Conservation (phyloP, 2,329 filamentous ascomycete genomes). For the Sarocladium strictum region DNA sequence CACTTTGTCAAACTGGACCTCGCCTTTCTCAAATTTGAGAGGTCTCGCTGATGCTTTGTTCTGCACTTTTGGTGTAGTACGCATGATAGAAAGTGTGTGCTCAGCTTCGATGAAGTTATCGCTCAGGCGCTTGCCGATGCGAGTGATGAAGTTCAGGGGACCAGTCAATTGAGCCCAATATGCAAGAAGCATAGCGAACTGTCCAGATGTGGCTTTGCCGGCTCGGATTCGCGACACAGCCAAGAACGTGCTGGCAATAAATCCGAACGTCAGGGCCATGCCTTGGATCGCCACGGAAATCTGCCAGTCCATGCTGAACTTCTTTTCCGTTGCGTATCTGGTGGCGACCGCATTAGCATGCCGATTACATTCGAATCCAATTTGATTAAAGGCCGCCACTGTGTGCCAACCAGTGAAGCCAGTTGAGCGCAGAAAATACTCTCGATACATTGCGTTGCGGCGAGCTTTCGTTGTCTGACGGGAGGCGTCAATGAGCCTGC, state of each 20-base stretch:
- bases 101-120: conserved; percentile 53
- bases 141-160: conserved; percentile 64
- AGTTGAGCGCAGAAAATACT: conserved; percentile 48
- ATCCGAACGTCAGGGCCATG: conserved; percentile 61
- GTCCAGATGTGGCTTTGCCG: conserved; percentile 54
- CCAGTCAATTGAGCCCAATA: conserved; percentile 70
- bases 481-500: conserved; percentile 43
- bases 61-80: conserved; percentile 47
- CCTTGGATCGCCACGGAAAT: conserved; percentile 51
- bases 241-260: conserved; percentile 57
- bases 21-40: conserved; percentile 44
- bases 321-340: conserved; percentile 31
- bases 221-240: conserved; percentile 61
- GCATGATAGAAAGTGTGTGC: conserved; percentile 52
- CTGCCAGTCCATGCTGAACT: conserved; percentile 37
- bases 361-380: conserved; percentile 48
- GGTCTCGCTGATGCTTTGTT: conserved; percentile 45
- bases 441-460: conserved; percentile 46
- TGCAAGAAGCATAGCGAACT: conserved; percentile 65
- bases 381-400: conserved; percentile 54
- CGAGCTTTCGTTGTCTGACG: conserved; percentile 34
- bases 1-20: conserved; percentile 49
- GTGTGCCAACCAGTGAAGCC: conserved; percentile 55
- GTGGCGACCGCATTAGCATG: conserved; percentile 44
- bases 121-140: conserved; percentile 49